Evolutionary conservation across 2,329 filamentous ascomycete genomes (phyloP).

Genomic region (Colletotrichum sp.): DNA sequence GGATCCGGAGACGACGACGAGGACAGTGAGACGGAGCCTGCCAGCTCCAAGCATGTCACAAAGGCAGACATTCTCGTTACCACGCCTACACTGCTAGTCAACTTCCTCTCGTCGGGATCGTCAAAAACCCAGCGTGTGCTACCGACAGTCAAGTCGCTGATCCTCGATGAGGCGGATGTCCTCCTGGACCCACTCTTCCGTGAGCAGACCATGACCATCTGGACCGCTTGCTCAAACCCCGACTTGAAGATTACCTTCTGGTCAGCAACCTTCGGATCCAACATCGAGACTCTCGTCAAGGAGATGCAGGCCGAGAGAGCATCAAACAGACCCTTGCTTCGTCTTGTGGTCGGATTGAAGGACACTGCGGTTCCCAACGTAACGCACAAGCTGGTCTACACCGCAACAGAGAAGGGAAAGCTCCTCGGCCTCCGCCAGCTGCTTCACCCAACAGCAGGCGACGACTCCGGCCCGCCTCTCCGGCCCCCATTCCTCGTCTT

Average conservation of each 20-base stretch:
- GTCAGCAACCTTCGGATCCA: slow-evolving; percentile 97
- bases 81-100: slow-evolving; percentile 79
- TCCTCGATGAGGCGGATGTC: slow-evolving; percentile 95
- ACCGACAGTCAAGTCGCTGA: slow-evolving; percentile 72
- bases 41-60: slow-evolving; percentile 54
- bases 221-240: slow-evolving; percentile 76
- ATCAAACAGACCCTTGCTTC: slow-evolving; percentile 61
- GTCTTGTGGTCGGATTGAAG: slow-evolving; percentile 94
- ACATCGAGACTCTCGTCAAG: slow-evolving; percentile 79
- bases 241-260: slow-evolving; percentile 81
- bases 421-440: slow-evolving; percentile 90
- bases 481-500: slow-evolving; percentile 94
- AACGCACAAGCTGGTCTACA: slow-evolving; percentile 86
- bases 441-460: slow-evolving; percentile 72
- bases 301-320: slow-evolving; percentile 66
- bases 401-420: slow-evolving; percentile 92
- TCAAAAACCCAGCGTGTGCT: slow-evolving; percentile 55
- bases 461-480: slow-evolving; percentile 63
- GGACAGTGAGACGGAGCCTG: slow-evolving; percentile 26
- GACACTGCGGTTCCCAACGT: slow-evolving; percentile 95
- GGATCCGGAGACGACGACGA: slow-evolving; percentile 40
- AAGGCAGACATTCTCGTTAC: slow-evolving; percentile 83
- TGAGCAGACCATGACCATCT: slow-evolving; percentile 85
- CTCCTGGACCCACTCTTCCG: slow-evolving; percentile 90
- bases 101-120: slow-evolving; percentile 58